phyloP scores from a whole-genome alignment of 768 basidiomycete species.

The Leccinum variicolor region DNA sequence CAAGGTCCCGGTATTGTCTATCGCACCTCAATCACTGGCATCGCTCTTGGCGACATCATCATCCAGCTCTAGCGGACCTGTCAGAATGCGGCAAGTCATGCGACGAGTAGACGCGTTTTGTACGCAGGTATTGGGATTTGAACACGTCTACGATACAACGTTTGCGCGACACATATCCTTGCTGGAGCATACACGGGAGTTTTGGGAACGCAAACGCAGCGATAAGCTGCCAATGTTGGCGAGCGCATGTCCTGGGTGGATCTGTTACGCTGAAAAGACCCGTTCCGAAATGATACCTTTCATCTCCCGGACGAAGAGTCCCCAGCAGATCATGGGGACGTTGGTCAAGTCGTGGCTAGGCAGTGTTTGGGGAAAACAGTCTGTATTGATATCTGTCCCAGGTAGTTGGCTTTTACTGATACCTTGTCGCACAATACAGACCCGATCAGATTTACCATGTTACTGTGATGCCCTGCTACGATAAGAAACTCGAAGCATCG shows the following conservation, averaged over 20 bases:
- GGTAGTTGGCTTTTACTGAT: conserved; percentile 1
- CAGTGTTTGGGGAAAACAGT: conserved; percentile 63
- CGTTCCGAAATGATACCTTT: conserved; percentile 93
- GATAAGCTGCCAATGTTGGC: conserved; percentile 79
- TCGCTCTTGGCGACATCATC: conserved; percentile 68
- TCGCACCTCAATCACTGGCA: conserved; percentile 84
- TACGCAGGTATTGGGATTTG: conserved; percentile 63
- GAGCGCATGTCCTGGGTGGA: conserved; percentile 98
- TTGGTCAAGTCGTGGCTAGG: conserved; percentile 90
- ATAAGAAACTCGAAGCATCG: conserved; percentile 98
- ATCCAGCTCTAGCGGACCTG: conserved; percentile 39
- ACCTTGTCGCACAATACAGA: conserved; percentile 35
- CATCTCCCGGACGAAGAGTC: conserved; percentile 84
- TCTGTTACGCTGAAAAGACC: conserved; percentile 98
- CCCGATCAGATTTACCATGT: conserved; percentile 93
- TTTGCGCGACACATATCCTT: conserved; percentile 88
- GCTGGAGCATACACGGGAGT: conserved; percentile 79
- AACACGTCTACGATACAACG: conserved; percentile 90
- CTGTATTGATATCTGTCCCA: conserved; percentile 29
- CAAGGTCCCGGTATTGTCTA: conserved; percentile 72
- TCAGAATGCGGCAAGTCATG: conserved; percentile 59
- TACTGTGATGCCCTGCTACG: conserved; percentile 98
- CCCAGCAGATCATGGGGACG: conserved; percentile 92
- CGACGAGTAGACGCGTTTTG: conserved; percentile 72
- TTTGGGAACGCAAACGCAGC: conserved; percentile 59